phyloP scores from a whole-genome alignment of 495 filamentous ascomycete species.

The Astrothelium macrocarpum region DNA sequence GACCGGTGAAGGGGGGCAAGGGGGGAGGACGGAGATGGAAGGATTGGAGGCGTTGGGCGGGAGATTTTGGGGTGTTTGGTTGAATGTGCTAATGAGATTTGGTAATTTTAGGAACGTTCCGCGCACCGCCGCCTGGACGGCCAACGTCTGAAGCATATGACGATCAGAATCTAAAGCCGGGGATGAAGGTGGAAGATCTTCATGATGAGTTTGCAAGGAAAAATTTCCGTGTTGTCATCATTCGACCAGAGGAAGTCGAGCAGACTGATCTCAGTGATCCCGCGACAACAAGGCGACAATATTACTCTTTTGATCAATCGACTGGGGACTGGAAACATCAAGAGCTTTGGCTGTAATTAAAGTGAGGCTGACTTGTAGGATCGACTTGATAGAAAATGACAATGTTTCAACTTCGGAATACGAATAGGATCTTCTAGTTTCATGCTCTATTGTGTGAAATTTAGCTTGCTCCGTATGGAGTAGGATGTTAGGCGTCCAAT shows the following conservation, averaged over 20 bases:
- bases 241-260: constrained; percentile 74
- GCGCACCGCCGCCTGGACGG: constrained; percentile 63
- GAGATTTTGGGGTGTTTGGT: neutral
- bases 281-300: constrained; percentile 53
- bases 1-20: no score
- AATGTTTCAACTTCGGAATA: neutral
- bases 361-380: neutral
- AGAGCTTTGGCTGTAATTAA: constrained; percentile 63
- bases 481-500: neutral
- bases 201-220: constrained; percentile 56
- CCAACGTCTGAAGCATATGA: constrained; percentile 39
- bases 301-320: constrained; percentile 48
- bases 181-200: constrained; percentile 58
- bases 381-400: neutral
- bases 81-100: constrained; percentile 5
- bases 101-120: constrained; percentile 51
- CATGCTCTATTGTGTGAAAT: neutral
- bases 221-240: constrained; percentile 80
- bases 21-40: neutral
- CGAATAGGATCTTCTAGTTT: neutral
- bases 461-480: no score
- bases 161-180: constrained; percentile 48
- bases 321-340: constrained; percentile 59
- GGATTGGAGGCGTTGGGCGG: neutral
- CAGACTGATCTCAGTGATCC: constrained; percentile 61